phyloP scores from a whole-genome alignment of 768 basidiomycete genomes.

The Lentinula sp. region DNA sequence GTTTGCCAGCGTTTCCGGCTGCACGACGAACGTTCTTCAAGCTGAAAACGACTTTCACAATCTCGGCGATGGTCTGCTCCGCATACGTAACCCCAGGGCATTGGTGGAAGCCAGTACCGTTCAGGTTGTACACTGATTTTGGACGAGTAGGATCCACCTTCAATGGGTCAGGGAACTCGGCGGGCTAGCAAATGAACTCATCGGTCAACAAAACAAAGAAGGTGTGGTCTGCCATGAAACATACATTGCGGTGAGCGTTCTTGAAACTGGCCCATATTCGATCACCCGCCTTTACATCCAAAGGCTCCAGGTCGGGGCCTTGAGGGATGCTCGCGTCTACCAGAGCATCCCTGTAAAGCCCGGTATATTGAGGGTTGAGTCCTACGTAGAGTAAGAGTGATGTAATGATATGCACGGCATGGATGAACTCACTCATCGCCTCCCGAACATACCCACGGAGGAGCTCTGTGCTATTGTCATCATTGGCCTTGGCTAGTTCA shows the following conservation, averaged over 20 bases:
- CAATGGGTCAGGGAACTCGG: constrained; percentile 34
- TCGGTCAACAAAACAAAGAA: not conserved
- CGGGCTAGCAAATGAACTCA: constrained; percentile 19
- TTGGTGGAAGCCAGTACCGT: constrained; percentile 14
- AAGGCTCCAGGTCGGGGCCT: constrained; percentile 24
- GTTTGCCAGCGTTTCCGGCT: constrained; percentile 32
- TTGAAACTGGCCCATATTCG: constrained; percentile 32
- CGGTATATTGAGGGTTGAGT: constrained; percentile 33
- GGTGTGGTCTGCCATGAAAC: constrained; percentile 1
- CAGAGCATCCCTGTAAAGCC: constrained; percentile 31
- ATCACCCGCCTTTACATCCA: constrained; percentile 34
- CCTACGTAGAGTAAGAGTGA: constrained; percentile 14
- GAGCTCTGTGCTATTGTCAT: constrained; percentile 24
- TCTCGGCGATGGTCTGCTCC: constrained; percentile 8
- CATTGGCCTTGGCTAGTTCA: constrained; percentile 24
- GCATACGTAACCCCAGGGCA: constrained; percentile 9
- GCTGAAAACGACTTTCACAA: constrained; percentile 8
- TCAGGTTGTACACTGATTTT: constrained; percentile 18
- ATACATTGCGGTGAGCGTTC: constrained; percentile 38
- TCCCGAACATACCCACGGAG: constrained; percentile 46
- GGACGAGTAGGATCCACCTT: constrained; percentile 34
- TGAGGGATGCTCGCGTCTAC: constrained; percentile 27
- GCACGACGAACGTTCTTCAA: constrained; percentile 21
- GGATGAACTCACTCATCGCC: constrained; percentile 36
- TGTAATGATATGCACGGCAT: not conserved